phyloP scores from a whole-genome alignment of 441 rosid genomes.

The Pelargonium exstipulatum region DNA sequence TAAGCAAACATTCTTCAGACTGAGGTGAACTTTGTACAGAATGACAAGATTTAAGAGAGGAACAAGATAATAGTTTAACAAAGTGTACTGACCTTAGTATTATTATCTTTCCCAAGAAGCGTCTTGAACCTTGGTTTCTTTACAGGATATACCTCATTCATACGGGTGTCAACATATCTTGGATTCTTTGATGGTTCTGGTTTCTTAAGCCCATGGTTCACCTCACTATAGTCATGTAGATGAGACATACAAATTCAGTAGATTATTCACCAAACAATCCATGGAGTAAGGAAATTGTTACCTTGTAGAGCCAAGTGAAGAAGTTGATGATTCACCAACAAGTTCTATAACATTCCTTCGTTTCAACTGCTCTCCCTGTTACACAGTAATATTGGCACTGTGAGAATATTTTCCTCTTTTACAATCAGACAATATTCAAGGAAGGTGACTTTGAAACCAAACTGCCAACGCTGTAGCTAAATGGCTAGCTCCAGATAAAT shows the following conservation, averaged over 20 bases:
- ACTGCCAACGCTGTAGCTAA: neutral
- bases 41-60: constrained; percentile 13
- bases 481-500: neutral
- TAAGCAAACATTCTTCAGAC: neutral
- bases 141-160: constrained; percentile 71
- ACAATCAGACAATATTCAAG: neutral
- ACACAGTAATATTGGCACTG: neutral
- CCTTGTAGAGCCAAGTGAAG: constrained; percentile 40
- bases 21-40: constrained; percentile 7
- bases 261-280: constrained; percentile 10
- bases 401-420: neutral
- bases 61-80: constrained; percentile 7
- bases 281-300: constrained; percentile 18
- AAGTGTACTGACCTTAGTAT: constrained; percentile 43
- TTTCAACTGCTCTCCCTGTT: constrained; percentile 84
- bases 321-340: constrained; percentile 43
- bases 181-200: constrained; percentile 45
- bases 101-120: constrained; percentile 50
- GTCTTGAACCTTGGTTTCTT: constrained; percentile 61
- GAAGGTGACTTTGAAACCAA: neutral
- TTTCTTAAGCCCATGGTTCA: constrained; percentile 46
- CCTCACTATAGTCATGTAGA: constrained; percentile 26
- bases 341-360: constrained; percentile 44
- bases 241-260: constrained; percentile 25
- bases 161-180: constrained; percentile 58